Base-by-base conservation (phyloP, 2,329 filamentous ascomycete species). In the Aspergillus costaricaensis region DNA sequence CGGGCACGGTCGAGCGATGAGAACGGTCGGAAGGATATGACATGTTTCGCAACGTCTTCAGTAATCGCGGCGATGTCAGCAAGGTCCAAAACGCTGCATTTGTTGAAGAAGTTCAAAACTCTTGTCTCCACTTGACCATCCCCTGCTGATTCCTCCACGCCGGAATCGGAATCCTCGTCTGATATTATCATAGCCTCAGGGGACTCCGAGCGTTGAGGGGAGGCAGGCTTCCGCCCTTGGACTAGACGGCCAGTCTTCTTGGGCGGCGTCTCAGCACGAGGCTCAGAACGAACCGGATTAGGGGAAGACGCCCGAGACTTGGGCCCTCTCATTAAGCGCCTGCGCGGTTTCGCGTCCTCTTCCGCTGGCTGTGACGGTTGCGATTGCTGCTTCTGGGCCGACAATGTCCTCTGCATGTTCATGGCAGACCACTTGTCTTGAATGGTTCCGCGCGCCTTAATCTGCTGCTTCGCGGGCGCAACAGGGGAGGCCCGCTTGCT, bases 81-180 rank as follows among this genome's bases (percentile, higher is more conserved):
- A 44, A 99, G 84, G 59, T 94, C 91, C 38, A 88, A 85, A 9
- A 86, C 79, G 5, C 87, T 86, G 73, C 91, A 95, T 0, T 83
- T 86, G 71, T 98, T 98, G 75, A 99, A 88, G 70, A 92, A 96
- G 7, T 87, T 83, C 27, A 98, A 80, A 6, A 97, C 85, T 58
- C 83, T 83, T 4, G 70, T 70, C 30, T 86, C 81, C 43, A 86
- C 72, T 17, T 59, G 51, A 30, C 76, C 72, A 15, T 76, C 74
- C 54, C 79, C 76, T 25, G 80, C 77, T 47, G 79, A 62, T 19
- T 73, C 72, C 21, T 75, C 77, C 25, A 72, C 68, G 25, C 74
- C 76, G 9, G 74, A 75, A 49, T 77, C 78, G 5, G 77, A 79
- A 48, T 81, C 32, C 32, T 36, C 79, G 14, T 82, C 81, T 1